phyloP scores from a whole-genome alignment of 2,329 filamentous ascomycete species.

The Xylogone sp. region DNA sequence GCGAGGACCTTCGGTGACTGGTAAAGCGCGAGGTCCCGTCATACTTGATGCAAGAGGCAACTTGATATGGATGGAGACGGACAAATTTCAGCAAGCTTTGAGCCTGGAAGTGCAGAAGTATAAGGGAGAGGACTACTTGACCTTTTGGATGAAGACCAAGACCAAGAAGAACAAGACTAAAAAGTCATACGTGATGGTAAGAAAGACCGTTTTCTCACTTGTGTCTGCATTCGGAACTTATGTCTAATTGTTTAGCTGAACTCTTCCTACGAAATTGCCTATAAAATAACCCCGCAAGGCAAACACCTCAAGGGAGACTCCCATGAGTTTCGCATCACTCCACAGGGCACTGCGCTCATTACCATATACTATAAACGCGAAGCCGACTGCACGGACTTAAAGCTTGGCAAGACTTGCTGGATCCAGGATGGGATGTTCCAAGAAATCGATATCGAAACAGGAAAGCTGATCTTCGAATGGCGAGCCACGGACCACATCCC shows the following conservation, averaged over 20 bases:
- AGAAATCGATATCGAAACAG: constrained; percentile 48
- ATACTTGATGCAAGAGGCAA: constrained; percentile 3
- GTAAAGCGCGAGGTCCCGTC: constrained; percentile 5
- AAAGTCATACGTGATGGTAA: constrained; percentile 24
- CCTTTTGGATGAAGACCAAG: constrained; percentile 3
- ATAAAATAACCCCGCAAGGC: constrained; percentile 31
- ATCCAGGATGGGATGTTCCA: constrained; percentile 31
- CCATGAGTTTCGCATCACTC: constrained; percentile 41
- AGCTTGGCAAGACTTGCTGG: constrained; percentile 6
- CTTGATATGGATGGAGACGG: constrained; percentile 1
- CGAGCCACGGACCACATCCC: constrained; percentile 34
- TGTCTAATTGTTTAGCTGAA: constrained; percentile 15
- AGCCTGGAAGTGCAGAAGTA: constrained; percentile 2
- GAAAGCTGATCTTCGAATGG: constrained; percentile 47
- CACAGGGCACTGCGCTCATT: constrained; percentile 36
- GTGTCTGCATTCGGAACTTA: constrained; percentile 10
- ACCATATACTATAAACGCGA: constrained; percentile 30
- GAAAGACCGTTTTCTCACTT: constrained; percentile 6
- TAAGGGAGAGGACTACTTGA: constrained; percentile 3
- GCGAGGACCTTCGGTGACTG: constrained; percentile 8
- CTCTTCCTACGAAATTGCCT: constrained; percentile 28
- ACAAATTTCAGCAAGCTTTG: constrained; percentile 1
- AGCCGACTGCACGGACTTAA: constrained; percentile 5
- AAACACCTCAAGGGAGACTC: constrained; percentile 35
- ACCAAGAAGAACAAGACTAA: not conserved